A percentile compares a stretch with the other conserved stretches of the same genome.
Conservation (phyloP, 2,329 filamentous ascomycete genomes). For the Ophiostoma australiae region DNA sequence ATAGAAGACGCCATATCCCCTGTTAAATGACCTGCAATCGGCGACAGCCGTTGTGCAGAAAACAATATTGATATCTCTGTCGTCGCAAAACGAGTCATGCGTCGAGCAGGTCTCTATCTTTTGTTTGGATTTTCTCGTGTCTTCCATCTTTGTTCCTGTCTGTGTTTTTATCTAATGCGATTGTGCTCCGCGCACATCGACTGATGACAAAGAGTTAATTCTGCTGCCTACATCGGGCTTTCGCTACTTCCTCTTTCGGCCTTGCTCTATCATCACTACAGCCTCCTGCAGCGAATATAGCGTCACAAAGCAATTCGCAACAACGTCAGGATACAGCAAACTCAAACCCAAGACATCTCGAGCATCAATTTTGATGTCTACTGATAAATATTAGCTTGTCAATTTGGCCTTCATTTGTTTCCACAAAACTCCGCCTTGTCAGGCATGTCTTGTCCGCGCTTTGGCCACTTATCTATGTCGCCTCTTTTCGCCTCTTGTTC, state of each 20-base stretch:
- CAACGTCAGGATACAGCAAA: no score
- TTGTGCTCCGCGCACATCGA: neutral
- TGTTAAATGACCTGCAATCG: neutral
- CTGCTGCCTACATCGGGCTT: conserved; percentile 4
- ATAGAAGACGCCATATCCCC: neutral
- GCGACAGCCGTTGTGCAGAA: neutral
- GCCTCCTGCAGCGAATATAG: neutral
- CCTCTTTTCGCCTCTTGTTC: neutral
- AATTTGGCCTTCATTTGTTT: neutral
- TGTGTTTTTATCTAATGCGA: neutral
- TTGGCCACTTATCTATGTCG: conserved; percentile 2
- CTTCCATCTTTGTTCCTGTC: no score
- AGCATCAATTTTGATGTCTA: no score
- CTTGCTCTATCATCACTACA: neutral
- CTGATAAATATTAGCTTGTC: no score
- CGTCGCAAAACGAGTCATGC: neutral
- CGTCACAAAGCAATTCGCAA: neutral
- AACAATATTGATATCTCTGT: neutral
- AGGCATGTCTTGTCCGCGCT: neutral
- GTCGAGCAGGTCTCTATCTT: neutral
- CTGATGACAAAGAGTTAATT: conserved; percentile 4
- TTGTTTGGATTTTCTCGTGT: neutral
- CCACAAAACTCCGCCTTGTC: neutral
- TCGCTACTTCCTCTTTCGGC: conserved; percentile 7
- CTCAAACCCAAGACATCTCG: no score